Evolutionary conservation across 2,329 filamentous ascomycete species (phyloP).

Genomic region (Ascochyta clinopodiicola): DNA sequence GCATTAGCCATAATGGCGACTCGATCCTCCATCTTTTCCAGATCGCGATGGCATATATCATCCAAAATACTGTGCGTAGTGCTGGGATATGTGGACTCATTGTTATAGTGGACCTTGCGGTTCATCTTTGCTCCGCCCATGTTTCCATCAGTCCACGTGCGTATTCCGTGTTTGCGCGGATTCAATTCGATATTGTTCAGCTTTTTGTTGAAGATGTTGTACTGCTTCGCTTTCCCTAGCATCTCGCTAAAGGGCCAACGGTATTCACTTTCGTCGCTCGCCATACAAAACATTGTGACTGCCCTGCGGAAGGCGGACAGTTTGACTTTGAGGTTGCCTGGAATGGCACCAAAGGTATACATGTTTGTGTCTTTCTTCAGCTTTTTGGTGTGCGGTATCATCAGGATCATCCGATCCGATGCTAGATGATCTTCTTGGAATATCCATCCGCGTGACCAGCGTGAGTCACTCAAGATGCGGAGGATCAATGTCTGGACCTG

Average conservation of each 20-base stretch:
- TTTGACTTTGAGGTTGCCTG: conserved; percentile 22
- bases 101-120: neutral
- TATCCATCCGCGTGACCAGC: conserved; percentile 32
- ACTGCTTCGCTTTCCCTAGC: conserved; percentile 26
- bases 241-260: conserved; percentile 18
- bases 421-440: conserved; percentile 33
- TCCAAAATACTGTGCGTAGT: conserved; percentile 25
- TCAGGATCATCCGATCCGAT: conserved; percentile 19
- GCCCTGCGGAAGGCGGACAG: conserved; percentile 17
- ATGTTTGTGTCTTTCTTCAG: neutral
- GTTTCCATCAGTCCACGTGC: neutral
- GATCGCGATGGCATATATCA: conserved; percentile 19
- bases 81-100: conserved; percentile 11
- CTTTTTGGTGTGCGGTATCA: conserved; percentile 18
- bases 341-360: conserved; percentile 13
- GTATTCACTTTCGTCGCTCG: conserved; percentile 2
- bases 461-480: conserved; percentile 20
- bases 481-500: conserved; percentile 21
- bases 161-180: neutral
- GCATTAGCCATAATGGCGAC: conserved; percentile 29
- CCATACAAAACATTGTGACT: conserved; percentile 27
- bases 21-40: conserved; percentile 21
- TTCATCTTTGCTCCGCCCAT: neutral
- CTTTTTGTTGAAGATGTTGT: conserved; percentile 27
- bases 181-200: neutral